Evolutionary conservation across 305 asterid species (phyloP), one percentile per base, ranked within the genome.

Genomic region (Fraxinus nigra): DNA sequence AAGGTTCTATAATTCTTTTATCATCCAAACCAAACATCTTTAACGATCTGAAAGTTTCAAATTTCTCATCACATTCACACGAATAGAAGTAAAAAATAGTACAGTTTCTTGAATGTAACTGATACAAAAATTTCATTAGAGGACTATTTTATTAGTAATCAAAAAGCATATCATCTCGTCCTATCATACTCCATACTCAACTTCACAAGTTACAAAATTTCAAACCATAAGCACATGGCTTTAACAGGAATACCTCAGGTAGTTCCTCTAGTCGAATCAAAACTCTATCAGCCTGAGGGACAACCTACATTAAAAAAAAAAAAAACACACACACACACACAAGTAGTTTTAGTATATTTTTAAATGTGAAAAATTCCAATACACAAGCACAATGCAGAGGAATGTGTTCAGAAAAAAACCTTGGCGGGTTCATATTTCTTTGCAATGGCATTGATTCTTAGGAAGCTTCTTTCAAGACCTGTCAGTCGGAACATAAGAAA

Each of bases 231-330:
- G 40, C 65, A 48, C 24, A 20, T 67, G 10, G 9, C 20, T 20
- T 33, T 0, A 35, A 28, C 35, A 65, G 20, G 9, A 76, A 22
- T 91, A 95, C 98, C 98, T 90, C 91, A 0, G 98, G 82, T 65
- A 90, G 88, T 74, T 87, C 91, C 87, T 93, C 95, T 16, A 95
- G 87, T 80, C 92, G 95, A 89, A 95, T 87, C 87, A 93, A 85
- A 37, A 95, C 98, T 83, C 98, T 88, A 84, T 95, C 98, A 22
- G 93, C 97, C 87, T 95, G 98, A 3, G 98, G 98, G 81, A 90
- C 91, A 86, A 92, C 98, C 98, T 95, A 78, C 4, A 48, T 0
- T 14, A 43, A 73, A n/a, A 13, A 10, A 46, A 9, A 77, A 43
- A 9, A 77, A 43, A 73, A 13, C 26, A 1, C 33, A 28, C 30